Evolutionary conservation across 2,329 filamentous ascomycete genomes (phyloP).

Genomic region (Whalleya microplaca): DNA sequence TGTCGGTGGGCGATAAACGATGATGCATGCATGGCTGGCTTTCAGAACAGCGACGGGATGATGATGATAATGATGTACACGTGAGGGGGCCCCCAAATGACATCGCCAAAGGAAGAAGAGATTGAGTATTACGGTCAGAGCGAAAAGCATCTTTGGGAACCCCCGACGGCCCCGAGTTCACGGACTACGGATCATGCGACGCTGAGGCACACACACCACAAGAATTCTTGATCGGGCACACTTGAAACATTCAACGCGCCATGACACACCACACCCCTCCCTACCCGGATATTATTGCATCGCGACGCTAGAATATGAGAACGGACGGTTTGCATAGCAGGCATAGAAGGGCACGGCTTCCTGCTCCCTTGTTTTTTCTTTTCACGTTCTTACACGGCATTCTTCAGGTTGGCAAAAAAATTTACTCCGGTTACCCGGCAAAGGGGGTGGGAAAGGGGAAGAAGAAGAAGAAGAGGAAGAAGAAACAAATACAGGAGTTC

Average conservation of each 20-base stretch:
- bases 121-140: neutral
- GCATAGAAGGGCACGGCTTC: neutral
- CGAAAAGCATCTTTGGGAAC: constrained; percentile 7
- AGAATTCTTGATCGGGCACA: too few relatives aligned
- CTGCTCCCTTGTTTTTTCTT: neutral
- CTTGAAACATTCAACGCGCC: neutral
- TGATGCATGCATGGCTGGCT: too few relatives aligned
- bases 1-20: constrained; percentile 35
- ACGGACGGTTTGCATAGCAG: neutral
- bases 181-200: constrained; percentile 2
- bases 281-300: neutral
- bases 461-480: constrained; percentile 3
- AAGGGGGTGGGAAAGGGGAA: constrained; percentile 8
- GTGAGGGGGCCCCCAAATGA: constrained; percentile 5
- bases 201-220: neutral
- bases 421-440: neutral
- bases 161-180: constrained; percentile 14
- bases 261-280: too few relatives aligned
- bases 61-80: constrained; percentile 8
- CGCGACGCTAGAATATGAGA: neutral
- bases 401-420: neutral
- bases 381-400: neutral
- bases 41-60: neutral
- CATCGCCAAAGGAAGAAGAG: constrained; percentile 3
- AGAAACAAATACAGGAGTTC: constrained; percentile 6